phyloP scores from a whole-genome alignment of 2,329 filamentous ascomycete species.

The Pezicula neosporulosa region DNA sequence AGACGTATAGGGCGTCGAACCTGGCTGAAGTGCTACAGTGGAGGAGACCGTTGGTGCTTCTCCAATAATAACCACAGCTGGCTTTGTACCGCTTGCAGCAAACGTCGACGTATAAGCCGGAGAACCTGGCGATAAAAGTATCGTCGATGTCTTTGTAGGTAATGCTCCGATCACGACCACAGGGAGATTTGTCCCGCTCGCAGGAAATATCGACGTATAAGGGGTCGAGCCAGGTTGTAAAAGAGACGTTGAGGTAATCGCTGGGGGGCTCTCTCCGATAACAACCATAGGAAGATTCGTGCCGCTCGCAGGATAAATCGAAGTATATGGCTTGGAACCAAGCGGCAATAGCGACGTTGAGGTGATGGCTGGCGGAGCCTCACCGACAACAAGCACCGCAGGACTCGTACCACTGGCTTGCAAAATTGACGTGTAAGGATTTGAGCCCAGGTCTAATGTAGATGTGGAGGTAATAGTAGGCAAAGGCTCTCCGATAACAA shows the following conservation, averaged over 20 bases:
- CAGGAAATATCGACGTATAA: background rate
- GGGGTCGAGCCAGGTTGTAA: background rate
- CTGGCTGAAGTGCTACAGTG: too few relatives aligned
- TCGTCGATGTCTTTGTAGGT: background rate
- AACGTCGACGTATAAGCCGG: background rate
- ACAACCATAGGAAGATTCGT: background rate
- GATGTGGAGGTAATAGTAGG: too few relatives aligned
- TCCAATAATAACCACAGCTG: background rate
- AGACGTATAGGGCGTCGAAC: too few relatives aligned
- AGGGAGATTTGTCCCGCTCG: background rate
- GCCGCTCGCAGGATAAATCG: background rate
- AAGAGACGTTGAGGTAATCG: background rate
- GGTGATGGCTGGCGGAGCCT: background rate
- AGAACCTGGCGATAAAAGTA: background rate
- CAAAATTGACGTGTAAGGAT: background rate
- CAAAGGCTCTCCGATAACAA: too few relatives aligned
- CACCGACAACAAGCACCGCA: background rate
- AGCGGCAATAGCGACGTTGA: background rate
- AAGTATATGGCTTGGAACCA: background rate
- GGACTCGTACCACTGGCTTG: background rate
- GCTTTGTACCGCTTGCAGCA: background rate
- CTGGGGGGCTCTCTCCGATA: background rate
- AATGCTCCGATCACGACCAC: background rate
- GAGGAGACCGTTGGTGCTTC: background rate
- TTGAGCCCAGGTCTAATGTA: background rate